Conservation (phyloP, 495 filamentous ascomycete genomes). For the Podospora didyma region DNA sequence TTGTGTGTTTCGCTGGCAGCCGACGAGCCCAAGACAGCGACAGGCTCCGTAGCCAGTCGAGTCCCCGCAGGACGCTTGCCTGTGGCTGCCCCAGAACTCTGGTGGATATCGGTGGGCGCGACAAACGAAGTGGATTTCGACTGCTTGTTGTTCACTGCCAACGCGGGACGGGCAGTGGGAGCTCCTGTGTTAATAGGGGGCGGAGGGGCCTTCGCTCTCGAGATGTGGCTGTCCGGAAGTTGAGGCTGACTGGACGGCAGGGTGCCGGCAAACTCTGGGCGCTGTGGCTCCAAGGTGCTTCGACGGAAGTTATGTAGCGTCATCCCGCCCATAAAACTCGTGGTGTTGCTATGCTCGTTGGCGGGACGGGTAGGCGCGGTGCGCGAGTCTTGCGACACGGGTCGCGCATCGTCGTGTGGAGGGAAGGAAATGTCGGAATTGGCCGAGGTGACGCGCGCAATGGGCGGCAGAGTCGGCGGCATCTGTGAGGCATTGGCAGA, state of each 20-base stretch:
- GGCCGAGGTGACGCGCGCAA: conserved; percentile 40
- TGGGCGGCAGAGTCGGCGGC: conserved; percentile 44
- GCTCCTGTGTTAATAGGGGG: conserved; percentile 27
- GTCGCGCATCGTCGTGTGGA: conserved; percentile 10
- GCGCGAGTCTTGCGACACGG: conserved; percentile 25
- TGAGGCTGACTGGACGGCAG: neutral
- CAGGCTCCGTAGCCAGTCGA: conserved; percentile 34
- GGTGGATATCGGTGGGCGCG: conserved; percentile 34
- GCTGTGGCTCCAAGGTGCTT: conserved; percentile 15
- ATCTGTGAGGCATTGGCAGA: conserved; percentile 30
- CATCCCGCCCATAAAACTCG: conserved; percentile 39
- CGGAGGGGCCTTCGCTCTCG: conserved; percentile 26
- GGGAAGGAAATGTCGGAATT: conserved; percentile 22
- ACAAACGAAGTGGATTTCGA: conserved; percentile 33
- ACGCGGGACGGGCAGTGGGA: conserved; percentile 13
- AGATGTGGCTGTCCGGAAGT: conserved; percentile 20
- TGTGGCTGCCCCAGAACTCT: conserved; percentile 11
- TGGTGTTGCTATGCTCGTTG: conserved; percentile 19
- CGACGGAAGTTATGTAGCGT: conserved; percentile 36
- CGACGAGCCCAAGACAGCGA: conserved; percentile 58
- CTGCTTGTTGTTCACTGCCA: conserved; percentile 22
- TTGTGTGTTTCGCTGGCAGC: conserved; percentile 52
- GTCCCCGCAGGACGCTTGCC: conserved; percentile 31
- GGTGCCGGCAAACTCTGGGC: conserved; percentile 19
- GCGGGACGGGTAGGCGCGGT: conserved; percentile 17